Evolutionary conservation across 805 yeast species (phyloP).

Genomic region (Lipomyces sp.): DNA sequence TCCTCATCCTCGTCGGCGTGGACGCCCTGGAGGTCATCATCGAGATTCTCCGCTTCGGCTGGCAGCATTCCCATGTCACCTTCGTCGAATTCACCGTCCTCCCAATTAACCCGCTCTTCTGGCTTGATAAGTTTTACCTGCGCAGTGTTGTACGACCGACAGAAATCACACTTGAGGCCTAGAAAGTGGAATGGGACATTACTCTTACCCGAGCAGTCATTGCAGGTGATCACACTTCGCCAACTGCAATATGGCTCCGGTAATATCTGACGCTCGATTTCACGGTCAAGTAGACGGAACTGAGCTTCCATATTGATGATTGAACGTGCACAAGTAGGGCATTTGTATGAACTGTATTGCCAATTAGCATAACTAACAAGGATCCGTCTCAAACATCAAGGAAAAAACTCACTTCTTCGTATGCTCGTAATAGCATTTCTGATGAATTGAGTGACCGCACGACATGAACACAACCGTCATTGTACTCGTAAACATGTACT

Average conservation of each 20-base stretch:
- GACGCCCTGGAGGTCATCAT: neutral
- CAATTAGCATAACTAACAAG: neutral
- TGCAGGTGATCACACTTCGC: slow-evolving; percentile 76
- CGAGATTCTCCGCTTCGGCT: neutral
- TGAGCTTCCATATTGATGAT: slow-evolving; percentile 86
- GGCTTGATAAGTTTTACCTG: slow-evolving; percentile 73
- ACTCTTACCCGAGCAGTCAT: slow-evolving; percentile 86
- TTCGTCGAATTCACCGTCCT: slow-evolving; percentile 5
- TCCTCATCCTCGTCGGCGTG: neutral
- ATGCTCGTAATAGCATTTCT: slow-evolving; percentile 77
- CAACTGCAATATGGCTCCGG: slow-evolving; percentile 81
- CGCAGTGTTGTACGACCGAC: slow-evolving; percentile 84
- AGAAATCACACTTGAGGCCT: slow-evolving; percentile 85
- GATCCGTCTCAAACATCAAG: neutral
- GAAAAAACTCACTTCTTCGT: slow-evolving; percentile 49
- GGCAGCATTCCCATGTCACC: neutral
- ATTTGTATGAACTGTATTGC: slow-evolving; percentile 69
- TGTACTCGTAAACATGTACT: slow-evolving; percentile 82
- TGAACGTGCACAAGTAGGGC: slow-evolving; percentile 88
- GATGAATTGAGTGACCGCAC: slow-evolving; percentile 95
- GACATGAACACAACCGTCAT: slow-evolving; percentile 85
- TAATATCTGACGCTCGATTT: slow-evolving; percentile 72
- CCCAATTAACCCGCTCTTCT: slow-evolving; percentile 51
- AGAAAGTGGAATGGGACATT: slow-evolving; percentile 77
- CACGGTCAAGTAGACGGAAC: slow-evolving; percentile 83